Base-by-base conservation (phyloP, 2,329 filamentous ascomycete genomes). In the Cladorrhinum sp. region DNA sequence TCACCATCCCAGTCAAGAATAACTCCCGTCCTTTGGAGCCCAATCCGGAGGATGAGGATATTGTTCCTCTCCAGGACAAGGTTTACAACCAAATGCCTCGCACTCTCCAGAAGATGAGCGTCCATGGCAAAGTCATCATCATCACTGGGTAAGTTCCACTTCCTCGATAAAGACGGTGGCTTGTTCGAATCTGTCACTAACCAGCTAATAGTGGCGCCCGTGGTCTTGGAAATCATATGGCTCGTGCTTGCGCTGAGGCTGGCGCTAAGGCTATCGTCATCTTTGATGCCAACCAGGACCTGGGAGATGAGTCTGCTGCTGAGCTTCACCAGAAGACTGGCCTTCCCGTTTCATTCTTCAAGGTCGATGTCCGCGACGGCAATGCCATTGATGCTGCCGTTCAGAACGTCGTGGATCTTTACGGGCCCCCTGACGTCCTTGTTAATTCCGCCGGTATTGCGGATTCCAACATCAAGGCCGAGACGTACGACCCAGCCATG, bases 391-490 rank as follows among this genome's bases (percentile, higher is more conserved):
- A 86, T 68, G 84, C 86, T 57, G 87, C 88, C 22, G 86, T 92
- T 57, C 80, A 85, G 64, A 81, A 85, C 60, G 84, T 90, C 45
- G 83, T 85, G 49, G 79, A 85, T 62, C 79, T 86, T 64, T 89
- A 87, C 67, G 90, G 90, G 57, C 78, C 82, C 10, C 84, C 90
- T 12, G 87, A 93, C 69, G 85, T 91, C 29, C 79, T 93, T n/a
- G 82, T 93, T 77, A 92, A 91, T 78, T 87, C 88, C 53, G 90
- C 90, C 50, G 89, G 90, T 72, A 91, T 93, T 65, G 89, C 89
- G 65, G 89, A 92, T 74, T 92, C 89, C 73, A 92, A 92, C 81
- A 90, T 92, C 78, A 89, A 89, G 74, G 89, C 89, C 54, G 90
- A 92, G 81, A 85, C 80, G 20, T 92, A 93, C 77, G 85, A 90